A percentile compares a stretch with the other conserved stretches of the same genome.
phyloP scores from a whole-genome alignment of 441 rosid genomes.

The Gossypium gossypioides region DNA sequence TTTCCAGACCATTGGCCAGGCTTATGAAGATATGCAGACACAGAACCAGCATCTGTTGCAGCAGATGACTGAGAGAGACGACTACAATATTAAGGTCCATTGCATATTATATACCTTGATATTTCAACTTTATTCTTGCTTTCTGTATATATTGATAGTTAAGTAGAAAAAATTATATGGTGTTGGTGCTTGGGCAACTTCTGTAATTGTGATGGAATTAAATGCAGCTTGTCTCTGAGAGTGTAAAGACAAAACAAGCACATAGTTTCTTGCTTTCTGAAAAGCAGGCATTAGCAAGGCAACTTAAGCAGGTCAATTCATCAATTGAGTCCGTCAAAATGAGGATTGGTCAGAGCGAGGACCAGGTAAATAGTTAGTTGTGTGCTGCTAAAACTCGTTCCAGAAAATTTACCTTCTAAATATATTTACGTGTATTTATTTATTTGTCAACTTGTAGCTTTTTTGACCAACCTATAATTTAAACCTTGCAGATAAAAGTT shows the following conservation, averaged over 20 bases:
- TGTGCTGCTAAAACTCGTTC: background rate
- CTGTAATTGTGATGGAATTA: constrained; percentile 14
- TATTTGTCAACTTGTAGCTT: background rate
- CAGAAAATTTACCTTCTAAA: background rate
- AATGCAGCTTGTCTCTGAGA: constrained; percentile 93
- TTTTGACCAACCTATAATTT: background rate
- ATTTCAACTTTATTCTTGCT: background rate
- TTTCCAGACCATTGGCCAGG: constrained; percentile 84
- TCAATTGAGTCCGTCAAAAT: constrained; percentile 51
- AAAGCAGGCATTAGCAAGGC: constrained; percentile 67
- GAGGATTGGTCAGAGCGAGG: constrained; percentile 58
- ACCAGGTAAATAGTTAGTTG: constrained; percentile 40
- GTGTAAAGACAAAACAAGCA: constrained; percentile 81
- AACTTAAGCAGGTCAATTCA: constrained; percentile 62
- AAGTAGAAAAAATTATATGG: constrained; percentile 1
- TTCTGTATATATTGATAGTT: background rate
- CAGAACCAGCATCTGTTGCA: constrained; percentile 85
- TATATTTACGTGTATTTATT: background rate
- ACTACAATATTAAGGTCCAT: constrained; percentile 81
- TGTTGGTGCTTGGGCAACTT: constrained; percentile 10
- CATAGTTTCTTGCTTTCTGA: constrained; percentile 60
- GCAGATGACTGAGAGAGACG: constrained; percentile 84
- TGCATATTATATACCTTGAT: constrained; percentile 6
- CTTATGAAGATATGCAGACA: constrained; percentile 94
- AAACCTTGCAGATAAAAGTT: constrained; percentile 59